Evolutionary conservation across 1,284 basidiomycete species (phyloP).

Genomic region (Sutorius eximius): DNA sequence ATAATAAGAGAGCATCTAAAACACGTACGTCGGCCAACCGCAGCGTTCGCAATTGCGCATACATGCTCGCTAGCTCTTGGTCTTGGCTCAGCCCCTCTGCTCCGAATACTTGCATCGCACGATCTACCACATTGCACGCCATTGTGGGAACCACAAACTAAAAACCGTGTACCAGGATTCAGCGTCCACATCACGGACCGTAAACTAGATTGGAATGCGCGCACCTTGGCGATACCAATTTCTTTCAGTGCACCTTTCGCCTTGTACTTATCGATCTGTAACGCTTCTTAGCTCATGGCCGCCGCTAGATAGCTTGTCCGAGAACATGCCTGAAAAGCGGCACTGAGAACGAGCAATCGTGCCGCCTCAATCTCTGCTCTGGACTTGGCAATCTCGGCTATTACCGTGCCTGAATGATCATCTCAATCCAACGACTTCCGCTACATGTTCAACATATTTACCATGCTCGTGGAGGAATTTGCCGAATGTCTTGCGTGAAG

Average conservation of each 20-base stretch:
- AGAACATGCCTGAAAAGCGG: constrained; percentile 74
- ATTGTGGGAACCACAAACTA: constrained; percentile 91
- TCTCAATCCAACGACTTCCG: constrained; percentile 3
- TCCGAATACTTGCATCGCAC: constrained; percentile 92
- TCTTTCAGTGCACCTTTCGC: constrained; percentile 97
- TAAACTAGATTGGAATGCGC: background rate
- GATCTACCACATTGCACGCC: constrained; percentile 87
- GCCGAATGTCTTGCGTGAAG: constrained; percentile 89
- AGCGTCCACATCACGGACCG: background rate
- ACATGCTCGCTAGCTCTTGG: constrained; percentile 76
- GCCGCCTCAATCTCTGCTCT: constrained; percentile 91
- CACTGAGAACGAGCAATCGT: constrained; percentile 86
- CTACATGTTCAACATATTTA: constrained; percentile 30
- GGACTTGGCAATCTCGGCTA: constrained; percentile 88
- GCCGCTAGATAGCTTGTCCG: background rate
- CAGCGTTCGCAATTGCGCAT: constrained; percentile 82
- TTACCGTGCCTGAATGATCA: constrained; percentile 66
- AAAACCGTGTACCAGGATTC: constrained; percentile 9
- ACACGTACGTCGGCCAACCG: constrained; percentile 83
- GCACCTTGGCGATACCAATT: constrained; percentile 94
- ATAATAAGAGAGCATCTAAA: constrained; percentile 3
- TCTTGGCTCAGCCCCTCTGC: constrained; percentile 96
- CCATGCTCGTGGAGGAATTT: constrained; percentile 92
- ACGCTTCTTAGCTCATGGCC: constrained; percentile 7
- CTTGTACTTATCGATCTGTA: constrained; percentile 81